Conservation (phyloP, 2,329 filamentous ascomycete species). For the Paracorniculantispora psalliotae region DNA sequence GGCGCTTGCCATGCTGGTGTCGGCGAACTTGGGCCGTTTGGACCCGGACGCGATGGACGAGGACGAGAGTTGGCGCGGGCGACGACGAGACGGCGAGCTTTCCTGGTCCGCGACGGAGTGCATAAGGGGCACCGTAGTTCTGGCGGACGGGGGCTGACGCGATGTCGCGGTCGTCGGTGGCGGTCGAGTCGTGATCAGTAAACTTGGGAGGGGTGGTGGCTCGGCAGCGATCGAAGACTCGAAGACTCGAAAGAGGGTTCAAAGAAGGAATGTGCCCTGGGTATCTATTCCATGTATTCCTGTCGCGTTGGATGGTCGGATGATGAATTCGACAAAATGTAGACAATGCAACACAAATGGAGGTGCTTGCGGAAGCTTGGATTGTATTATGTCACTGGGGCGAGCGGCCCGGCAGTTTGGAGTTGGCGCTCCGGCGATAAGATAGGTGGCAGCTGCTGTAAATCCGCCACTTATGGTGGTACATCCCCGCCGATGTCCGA, state of each 20-base stretch:
- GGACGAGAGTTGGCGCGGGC: slow-evolving; percentile 32
- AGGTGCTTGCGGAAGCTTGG: not conserved
- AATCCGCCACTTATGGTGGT: not conserved
- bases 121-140: slow-evolving; percentile 22
- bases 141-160: not conserved
- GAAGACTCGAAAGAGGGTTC: not conserved
- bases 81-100: slow-evolving; percentile 32
- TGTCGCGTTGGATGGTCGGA: not conserved
- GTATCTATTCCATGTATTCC: not conserved
- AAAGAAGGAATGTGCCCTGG: not conserved
- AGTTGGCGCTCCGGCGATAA: slow-evolving; percentile 1
- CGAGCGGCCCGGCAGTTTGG: not conserved
- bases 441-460: not conserved
- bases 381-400: slow-evolving; percentile 1
- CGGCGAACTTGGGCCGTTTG: slow-evolving; percentile 30
- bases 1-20: slow-evolving; percentile 29
- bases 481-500: not conserved
- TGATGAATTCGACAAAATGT: not conserved
- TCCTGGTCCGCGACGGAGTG: slow-evolving; percentile 27
- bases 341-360: not conserved
- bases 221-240: not conserved
- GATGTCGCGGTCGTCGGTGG: not conserved
- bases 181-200: not conserved
- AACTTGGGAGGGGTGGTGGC: not conserved
- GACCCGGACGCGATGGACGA: slow-evolving; percentile 24